Conservation (phyloP, 768 basidiomycete species). For the Lactarius tabidus region DNA sequence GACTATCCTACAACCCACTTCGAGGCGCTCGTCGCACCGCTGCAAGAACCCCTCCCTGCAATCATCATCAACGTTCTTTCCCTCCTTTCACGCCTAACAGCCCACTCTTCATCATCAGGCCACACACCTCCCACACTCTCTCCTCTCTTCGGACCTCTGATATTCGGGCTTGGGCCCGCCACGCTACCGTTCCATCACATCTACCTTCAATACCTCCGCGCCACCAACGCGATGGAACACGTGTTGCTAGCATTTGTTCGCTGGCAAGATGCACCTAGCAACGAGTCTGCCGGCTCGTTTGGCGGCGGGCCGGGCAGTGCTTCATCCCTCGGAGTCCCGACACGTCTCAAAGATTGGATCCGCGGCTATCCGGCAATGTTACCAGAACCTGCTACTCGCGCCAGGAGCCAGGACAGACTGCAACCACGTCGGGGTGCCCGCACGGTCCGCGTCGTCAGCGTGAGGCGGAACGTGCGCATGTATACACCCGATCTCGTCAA, state of each 20-base stretch:
- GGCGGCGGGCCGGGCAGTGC: slow-evolving; percentile 47
- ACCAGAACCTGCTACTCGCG: slow-evolving; percentile 43
- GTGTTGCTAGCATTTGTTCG: slow-evolving; percentile 88
- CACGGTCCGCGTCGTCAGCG: slow-evolving; percentile 70
- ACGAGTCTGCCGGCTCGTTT: slow-evolving; percentile 30
- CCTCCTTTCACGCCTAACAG: slow-evolving; percentile 78
- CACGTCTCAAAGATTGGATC: slow-evolving; percentile 88
- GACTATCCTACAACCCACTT: slow-evolving; percentile 74
- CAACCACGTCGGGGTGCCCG: slow-evolving; percentile 73
- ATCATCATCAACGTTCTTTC: slow-evolving; percentile 68
- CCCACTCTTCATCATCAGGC: slow-evolving; percentile 79
- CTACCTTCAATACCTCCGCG: slow-evolving; percentile 70
- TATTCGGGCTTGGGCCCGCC: slow-evolving; percentile 73
- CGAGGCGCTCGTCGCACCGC: slow-evolving; percentile 54
- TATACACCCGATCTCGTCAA: slow-evolving; percentile 85
- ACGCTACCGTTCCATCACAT: slow-evolving; percentile 51
- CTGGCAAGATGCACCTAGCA: slow-evolving; percentile 55
- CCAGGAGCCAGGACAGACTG: slow-evolving; percentile 46
- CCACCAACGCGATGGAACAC: slow-evolving; percentile 88
- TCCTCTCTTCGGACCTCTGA: slow-evolving; percentile 80
- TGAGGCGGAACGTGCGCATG: slow-evolving; percentile 78
- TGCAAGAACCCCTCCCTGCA: slow-evolving; percentile 51
- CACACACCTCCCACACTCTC: slow-evolving; percentile 90
- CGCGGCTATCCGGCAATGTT: slow-evolving; percentile 83
- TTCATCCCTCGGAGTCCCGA: slow-evolving; percentile 62